Conservation (phyloP, 768 basidiomycete genomes). For the Leccinum obscurum region DNA sequence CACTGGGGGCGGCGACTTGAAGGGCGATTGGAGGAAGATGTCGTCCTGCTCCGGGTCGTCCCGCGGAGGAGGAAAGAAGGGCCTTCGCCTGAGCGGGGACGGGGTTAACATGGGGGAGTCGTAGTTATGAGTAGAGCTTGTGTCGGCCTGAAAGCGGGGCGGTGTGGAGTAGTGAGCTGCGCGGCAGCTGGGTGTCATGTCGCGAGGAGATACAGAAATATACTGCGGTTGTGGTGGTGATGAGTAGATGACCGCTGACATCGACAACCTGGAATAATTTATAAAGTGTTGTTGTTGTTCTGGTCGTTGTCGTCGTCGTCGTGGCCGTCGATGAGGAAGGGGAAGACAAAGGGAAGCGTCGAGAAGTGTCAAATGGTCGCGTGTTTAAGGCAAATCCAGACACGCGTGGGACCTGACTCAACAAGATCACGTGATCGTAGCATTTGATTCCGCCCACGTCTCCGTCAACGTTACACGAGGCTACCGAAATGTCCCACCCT, state of each 20-base stretch:
- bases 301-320: not conserved
- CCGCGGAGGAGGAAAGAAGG: slow-evolving; percentile 37
- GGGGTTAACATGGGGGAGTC: slow-evolving; percentile 65
- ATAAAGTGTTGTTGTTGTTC: not conserved
- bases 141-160: slow-evolving; percentile 27
- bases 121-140: slow-evolving; percentile 32
- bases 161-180: slow-evolving; percentile 36
- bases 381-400: slow-evolving; percentile 30
- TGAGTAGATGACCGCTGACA: slow-evolving; percentile 29
- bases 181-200: slow-evolving; percentile 36
- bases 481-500: slow-evolving; percentile 17
- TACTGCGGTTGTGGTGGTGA: slow-evolving; percentile 35
- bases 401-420: slow-evolving; percentile 35
- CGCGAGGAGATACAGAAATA: slow-evolving; percentile 35
- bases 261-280: slow-evolving; percentile 11
- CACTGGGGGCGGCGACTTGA: slow-evolving; percentile 46
- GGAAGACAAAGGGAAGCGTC: slow-evolving; percentile 6
- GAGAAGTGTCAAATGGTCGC: slow-evolving; percentile 16
- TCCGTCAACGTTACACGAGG: slow-evolving; percentile 37
- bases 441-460: slow-evolving; percentile 29
- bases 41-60: slow-evolving; percentile 44
- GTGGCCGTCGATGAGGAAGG: slow-evolving; percentile 14
- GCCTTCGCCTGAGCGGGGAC: slow-evolving; percentile 55
- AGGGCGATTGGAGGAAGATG: slow-evolving; percentile 55
- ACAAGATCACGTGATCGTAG: slow-evolving; percentile 36